phyloP scores from a whole-genome alignment of 345 rosid genomes.

The Eucalyptus leucophloia region DNA sequence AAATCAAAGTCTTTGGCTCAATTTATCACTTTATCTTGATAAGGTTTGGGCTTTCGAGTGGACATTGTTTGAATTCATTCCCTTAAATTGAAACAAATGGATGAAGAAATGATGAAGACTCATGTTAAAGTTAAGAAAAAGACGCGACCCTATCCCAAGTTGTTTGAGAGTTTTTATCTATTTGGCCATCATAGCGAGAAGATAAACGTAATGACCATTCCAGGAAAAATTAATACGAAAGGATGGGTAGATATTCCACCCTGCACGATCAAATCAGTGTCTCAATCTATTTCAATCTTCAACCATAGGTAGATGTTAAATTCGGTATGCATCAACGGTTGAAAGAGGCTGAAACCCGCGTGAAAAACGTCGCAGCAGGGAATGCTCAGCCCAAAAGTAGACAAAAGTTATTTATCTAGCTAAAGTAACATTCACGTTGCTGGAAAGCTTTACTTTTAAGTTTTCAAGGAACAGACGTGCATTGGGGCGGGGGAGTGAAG shows the following conservation, averaged over 20 bases:
- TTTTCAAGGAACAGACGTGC: not conserved
- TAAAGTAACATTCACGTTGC: too few relatives aligned
- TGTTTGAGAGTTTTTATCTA: too few relatives aligned
- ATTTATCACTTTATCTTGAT: too few relatives aligned
- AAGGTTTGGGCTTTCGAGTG: too few relatives aligned
- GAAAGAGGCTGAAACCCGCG: not conserved
- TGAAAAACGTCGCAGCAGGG: not conserved
- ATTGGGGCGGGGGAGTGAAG: not conserved
- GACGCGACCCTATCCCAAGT: rapidly evolving
- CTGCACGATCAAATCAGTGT: rapidly evolving
- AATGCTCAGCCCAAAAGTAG: not conserved
- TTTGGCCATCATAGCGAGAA: rapidly evolving
- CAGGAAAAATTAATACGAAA: rapidly evolving
- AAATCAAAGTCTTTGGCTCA: too few relatives aligned
- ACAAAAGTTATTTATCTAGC: not conserved
- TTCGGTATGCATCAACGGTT: too few relatives aligned
- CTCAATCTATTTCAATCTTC: not conserved
- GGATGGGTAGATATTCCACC: not conserved
- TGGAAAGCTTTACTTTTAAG: not conserved
- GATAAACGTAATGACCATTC: not conserved
- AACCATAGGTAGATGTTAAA: too few relatives aligned
- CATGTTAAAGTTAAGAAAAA: too few relatives aligned
- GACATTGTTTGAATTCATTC: too few relatives aligned
- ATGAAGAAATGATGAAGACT: too few relatives aligned
- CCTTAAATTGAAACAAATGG: too few relatives aligned